Base-by-base conservation (phyloP, 495 filamentous ascomycete genomes). In the Halenospora varia region DNA sequence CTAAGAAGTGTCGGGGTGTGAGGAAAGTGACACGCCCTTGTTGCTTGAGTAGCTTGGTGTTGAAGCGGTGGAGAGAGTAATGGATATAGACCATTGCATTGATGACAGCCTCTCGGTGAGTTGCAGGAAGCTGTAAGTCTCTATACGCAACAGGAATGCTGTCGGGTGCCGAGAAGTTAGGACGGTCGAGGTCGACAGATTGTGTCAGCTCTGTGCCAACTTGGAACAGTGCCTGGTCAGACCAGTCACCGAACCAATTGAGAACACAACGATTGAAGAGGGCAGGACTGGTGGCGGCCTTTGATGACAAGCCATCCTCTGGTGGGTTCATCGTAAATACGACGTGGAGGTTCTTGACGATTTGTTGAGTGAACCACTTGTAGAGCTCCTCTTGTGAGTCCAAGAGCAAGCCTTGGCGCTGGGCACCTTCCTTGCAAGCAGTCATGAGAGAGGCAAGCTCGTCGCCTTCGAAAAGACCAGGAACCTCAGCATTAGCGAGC, bases 251-350 rank as follows among this genome's bases (percentile, higher is more conserved):
- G 70, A 97, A 96, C 94, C 94, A 99, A 74, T 99, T 99, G 53
- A 99, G 85, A 44, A 99, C 94, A 67, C 94, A 99, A 76, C 94
- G 85, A 74, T 99, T 99, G 84, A 99, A 99, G 62, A 99, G 72
- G 25, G 94, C 94, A 42, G 94, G 94, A 77, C 90, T 96, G 13
- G 95, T 99, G 17, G 94, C 94, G 51, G 94, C 95, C 73, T 96
- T 97, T 4, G 92, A 96, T 10, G 88, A 92, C 42, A 99, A 73
- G 1, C 93, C 94, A 59, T 93, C 95, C 68, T 96, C 88, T 3
- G 94, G 94, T n/a, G 94, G 94, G 71, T 99, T 99, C 94, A 99
- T 99, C 1, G 94, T 99, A 67, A 99, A 97, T 39, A 99, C 94
- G 55, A 99, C 95, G 67, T 99, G 94, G 41, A 99, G 73, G 67